Evolutionary conservation across 2,329 filamentous ascomycete species (phyloP), one percentile per base, ranked within the genome.

Genomic region (Graphium sp.): DNA sequence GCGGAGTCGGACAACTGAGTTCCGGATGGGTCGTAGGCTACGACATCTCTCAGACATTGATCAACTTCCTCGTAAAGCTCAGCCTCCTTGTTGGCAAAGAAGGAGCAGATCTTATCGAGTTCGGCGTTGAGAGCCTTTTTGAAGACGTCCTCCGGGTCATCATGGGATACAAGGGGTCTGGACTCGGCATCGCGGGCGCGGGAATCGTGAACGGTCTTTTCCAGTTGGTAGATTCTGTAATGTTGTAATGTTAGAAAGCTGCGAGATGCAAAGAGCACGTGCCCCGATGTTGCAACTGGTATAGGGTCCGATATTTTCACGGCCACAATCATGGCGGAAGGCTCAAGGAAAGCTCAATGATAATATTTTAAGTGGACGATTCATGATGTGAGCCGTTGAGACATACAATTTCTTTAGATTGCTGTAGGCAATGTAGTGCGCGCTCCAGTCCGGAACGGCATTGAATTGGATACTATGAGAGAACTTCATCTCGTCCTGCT

Each of bases 391-490:
- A n/a, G 17, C 15, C 18, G 24, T 14, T 23, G 11, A 24, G 30
- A 63, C 79, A 46, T 52, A 91, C 83, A 94, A 68, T 62, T 98
- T 98, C 65, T 98, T 98, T 42, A 98, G 68, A 47, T 94, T 95
- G 58, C 85, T 94, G 56, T 98, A 98, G 35, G 85, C 81, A 47
- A 98, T 91, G 55, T 98, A 98, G 54, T 95, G 74, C 44, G 76
- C 85, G 60, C 83, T 94, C 89, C 89, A 98, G 56, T 98, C 89
- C n/a, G 89, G 89, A 42, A 98, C 89, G 37, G 89, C 85, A 60
- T 98, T 98, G 60, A 98, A 98, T 62, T 98, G 89, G 43, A 98
- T 77, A 56, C 87, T 95, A 53, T 98, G 89, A 12, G 87, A 95
- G 65, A 98, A 98, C 75, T 95, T 95, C 89, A 98, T 98, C 48